phyloP scores from a whole-genome alignment of 75 land plant species.

The Isoetes taiwanensis region DNA sequence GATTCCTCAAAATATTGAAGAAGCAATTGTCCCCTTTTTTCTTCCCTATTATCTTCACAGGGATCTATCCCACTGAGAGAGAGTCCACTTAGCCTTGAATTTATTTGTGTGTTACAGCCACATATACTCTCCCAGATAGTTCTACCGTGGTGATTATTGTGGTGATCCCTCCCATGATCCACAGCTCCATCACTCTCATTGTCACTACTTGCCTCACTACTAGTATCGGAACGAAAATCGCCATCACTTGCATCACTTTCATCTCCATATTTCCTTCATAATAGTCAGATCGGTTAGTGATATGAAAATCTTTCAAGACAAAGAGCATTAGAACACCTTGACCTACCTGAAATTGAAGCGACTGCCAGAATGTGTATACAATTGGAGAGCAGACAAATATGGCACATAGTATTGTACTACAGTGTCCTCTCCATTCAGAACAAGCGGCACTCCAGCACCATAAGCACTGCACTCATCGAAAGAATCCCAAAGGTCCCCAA shows the following conservation, averaged over 20 bases:
- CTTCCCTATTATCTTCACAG: slow-evolving; percentile 4
- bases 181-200: slow-evolving; percentile 33
- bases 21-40: too few relatives aligned
- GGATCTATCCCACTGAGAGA: slow-evolving; percentile 25
- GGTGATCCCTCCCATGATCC: not conserved
- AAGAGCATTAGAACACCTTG: too few relatives aligned
- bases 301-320: too few relatives aligned
- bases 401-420: slow-evolving; percentile 50
- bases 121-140: too few relatives aligned
- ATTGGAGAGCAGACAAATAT: slow-evolving; percentile 39
- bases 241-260: slow-evolving; percentile 36
- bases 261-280: slow-evolving; percentile 27
- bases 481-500: slow-evolving; percentile 42
- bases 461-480: slow-evolving; percentile 51
- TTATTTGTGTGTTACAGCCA: too few relatives aligned
- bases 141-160: too few relatives aligned
- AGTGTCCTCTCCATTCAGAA: slow-evolving; percentile 25
- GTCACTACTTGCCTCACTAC: slow-evolving; percentile 36
- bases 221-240: slow-evolving; percentile 25
- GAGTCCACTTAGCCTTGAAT: not conserved
- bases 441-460: slow-evolving; percentile 43
- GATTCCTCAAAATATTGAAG: slow-evolving; percentile 49
- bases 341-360: too few relatives aligned
- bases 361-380: too few relatives aligned
- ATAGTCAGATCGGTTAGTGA: too few relatives aligned